phyloP scores from a whole-genome alignment of 2,329 filamentous ascomycete species.

The Fusarium musae region DNA sequence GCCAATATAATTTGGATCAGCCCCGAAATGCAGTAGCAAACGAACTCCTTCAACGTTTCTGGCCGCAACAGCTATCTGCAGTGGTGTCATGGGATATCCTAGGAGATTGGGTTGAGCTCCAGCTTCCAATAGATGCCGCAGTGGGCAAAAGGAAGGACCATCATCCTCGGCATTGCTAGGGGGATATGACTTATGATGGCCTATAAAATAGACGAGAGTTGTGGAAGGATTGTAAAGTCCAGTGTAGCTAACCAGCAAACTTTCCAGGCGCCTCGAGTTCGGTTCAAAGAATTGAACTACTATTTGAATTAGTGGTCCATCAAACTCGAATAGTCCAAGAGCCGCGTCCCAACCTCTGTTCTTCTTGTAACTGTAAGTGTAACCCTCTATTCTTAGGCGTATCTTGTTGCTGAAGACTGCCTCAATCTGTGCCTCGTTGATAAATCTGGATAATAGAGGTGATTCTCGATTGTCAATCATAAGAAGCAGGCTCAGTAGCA shows the following conservation, averaged over 20 bases:
- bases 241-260: accelerated
- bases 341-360: no score
- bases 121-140: neutral
- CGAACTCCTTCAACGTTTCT: accelerated
- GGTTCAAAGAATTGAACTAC: accelerated
- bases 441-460: neutral
- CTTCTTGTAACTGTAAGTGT: no score
- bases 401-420: neutral
- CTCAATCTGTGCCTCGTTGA: accelerated
- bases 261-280: accelerated
- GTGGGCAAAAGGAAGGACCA: no score
- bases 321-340: neutral
- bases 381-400: no score
- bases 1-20: neutral
- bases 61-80: neutral
- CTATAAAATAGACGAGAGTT: accelerated
- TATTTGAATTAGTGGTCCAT: accelerated
- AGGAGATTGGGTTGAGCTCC: neutral
- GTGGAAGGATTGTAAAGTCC: neutral
- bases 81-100: accelerated
- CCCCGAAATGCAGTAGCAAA: accelerated
- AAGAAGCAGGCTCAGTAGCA: accelerated
- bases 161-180: no score
- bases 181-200: no score
- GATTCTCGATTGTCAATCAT: no score